Percentiles rank a stretch among this genome's conserved stretches.
Conservation (phyloP, 192 early-diverging fungal genomes). For the Jimgerdemannia flammicorona region DNA sequence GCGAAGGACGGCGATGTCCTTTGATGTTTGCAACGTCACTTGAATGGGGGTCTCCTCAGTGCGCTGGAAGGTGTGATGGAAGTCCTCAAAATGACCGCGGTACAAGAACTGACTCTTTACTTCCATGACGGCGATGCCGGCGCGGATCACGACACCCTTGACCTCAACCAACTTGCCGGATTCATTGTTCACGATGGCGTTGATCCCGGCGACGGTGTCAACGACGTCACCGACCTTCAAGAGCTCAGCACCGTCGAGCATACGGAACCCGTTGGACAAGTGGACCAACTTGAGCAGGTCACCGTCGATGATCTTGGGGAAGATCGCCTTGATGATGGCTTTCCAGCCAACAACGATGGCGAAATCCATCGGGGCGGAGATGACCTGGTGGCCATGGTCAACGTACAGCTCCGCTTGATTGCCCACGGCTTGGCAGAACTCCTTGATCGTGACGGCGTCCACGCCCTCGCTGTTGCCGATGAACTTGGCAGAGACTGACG, state of each 20-base stretch:
- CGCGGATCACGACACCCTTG: conserved; percentile 72
- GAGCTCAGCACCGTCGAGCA: conserved; percentile 68
- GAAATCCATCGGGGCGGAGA: conserved; percentile 88
- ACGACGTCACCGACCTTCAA: conserved; percentile 82
- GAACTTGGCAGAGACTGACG: conserved; percentile 65
- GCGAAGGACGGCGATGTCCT: conserved; percentile 88
- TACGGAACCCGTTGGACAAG: conserved; percentile 90
- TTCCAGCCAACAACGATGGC: conserved; percentile 92
- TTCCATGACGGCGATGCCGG: conserved; percentile 76
- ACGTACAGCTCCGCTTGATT: conserved; percentile 66
- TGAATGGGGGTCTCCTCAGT: conserved; percentile 78
- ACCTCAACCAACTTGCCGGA: conserved; percentile 92
- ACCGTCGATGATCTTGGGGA: conserved; percentile 91
- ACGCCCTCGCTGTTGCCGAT: conserved; percentile 58
- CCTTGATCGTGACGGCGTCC: conserved; percentile 56
- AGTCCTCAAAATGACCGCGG: conserved; percentile 87
- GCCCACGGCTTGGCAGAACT: conserved; percentile 75
- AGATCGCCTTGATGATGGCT: conserved; percentile 86
- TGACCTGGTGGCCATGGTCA: conserved; percentile 68
- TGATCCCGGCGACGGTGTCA: conserved; percentile 76
- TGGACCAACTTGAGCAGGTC: conserved; percentile 91
- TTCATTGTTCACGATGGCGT: conserved; percentile 84
- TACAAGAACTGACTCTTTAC: conserved; percentile 90
- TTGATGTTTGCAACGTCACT: conserved; percentile 63
- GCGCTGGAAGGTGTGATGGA: conserved; percentile 82